Conservation (phyloP, 495 filamentous ascomycete genomes). For the Recurvomyces mirabilis region DNA sequence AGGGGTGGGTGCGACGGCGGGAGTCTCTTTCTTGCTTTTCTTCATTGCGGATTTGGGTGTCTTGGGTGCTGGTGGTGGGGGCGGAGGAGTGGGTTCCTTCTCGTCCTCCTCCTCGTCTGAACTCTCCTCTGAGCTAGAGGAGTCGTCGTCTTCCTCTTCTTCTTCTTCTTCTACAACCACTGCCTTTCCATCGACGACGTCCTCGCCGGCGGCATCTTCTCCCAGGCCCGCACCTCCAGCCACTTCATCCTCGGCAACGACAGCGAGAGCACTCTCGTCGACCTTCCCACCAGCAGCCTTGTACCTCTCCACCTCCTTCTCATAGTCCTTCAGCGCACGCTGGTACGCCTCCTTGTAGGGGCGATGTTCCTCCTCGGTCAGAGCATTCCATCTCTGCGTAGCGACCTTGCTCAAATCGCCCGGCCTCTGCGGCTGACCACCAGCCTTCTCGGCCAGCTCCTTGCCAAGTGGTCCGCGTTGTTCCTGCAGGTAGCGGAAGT, state of each 20-base stretch:
- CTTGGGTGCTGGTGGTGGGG: constrained; percentile 10
- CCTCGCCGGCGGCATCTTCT: background rate
- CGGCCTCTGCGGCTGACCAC: constrained; percentile 40
- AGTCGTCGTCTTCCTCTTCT: background rate
- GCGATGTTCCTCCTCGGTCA: constrained; percentile 58
- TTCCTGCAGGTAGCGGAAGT: constrained; percentile 83
- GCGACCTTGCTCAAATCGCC: constrained; percentile 75
- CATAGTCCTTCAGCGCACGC: constrained; percentile 15
- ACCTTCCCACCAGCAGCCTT: constrained; percentile 5
- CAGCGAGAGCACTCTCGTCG: background rate
- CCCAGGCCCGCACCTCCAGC: background rate
- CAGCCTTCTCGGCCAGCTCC: constrained; percentile 52
- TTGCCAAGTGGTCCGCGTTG: constrained; percentile 64
- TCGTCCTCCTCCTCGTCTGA: constrained; percentile 13
- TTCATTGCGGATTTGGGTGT: constrained; percentile 15
- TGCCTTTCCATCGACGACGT: background rate
- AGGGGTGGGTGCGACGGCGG: constrained; percentile 2
- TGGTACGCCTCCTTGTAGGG: constrained; percentile 40
- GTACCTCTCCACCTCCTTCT: constrained; percentile 6
- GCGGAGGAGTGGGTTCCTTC: constrained; percentile 4
- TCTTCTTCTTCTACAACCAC: background rate
- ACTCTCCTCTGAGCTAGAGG: background rate
- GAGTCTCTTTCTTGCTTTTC: constrained; percentile 6
- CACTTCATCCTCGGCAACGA: background rate
- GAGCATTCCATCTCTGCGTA: constrained; percentile 66